Evolutionary conservation across 306 rosid genomes (phyloP).

Genomic region (Dicorynia guianensis): DNA sequence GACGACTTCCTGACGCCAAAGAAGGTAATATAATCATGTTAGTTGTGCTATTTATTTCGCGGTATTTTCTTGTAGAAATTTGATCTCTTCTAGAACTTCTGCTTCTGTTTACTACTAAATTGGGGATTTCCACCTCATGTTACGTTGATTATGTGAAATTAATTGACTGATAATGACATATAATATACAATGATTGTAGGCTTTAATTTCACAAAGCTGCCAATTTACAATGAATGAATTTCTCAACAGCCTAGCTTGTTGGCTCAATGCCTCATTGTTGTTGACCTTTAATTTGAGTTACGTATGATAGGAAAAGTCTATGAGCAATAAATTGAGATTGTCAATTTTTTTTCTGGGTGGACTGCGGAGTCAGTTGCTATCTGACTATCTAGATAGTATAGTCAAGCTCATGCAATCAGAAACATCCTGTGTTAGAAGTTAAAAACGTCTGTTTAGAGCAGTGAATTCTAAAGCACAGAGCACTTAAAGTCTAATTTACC

Average conservation of each 20-base stretch:
- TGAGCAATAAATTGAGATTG: neutral
- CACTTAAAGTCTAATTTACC: neutral
- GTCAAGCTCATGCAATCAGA: neutral
- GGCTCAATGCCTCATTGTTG: neutral
- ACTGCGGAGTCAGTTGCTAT: too few relatives aligned
- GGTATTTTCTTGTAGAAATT: too few relatives aligned
- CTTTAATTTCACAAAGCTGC: neutral
- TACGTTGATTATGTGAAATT: too few relatives aligned
- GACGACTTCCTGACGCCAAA: constrained; percentile 87
- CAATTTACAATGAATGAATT: neutral
- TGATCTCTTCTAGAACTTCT: too few relatives aligned
- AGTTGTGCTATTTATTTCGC: neutral
- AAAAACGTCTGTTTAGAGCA: neutral
- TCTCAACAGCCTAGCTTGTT: neutral
- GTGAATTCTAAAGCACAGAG: neutral
- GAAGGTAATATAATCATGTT: constrained; percentile 52
- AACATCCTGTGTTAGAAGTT: neutral
- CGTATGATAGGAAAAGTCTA: neutral
- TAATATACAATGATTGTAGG: neutral
- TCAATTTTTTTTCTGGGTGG: neutral
- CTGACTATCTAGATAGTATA: neutral
- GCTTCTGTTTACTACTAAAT: neutral
- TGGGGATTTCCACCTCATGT: neutral
- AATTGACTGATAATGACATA: neutral
- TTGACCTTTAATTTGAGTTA: neutral